phyloP scores from a whole-genome alignment of 768 basidiomycete genomes.

The Russula vinacea region DNA sequence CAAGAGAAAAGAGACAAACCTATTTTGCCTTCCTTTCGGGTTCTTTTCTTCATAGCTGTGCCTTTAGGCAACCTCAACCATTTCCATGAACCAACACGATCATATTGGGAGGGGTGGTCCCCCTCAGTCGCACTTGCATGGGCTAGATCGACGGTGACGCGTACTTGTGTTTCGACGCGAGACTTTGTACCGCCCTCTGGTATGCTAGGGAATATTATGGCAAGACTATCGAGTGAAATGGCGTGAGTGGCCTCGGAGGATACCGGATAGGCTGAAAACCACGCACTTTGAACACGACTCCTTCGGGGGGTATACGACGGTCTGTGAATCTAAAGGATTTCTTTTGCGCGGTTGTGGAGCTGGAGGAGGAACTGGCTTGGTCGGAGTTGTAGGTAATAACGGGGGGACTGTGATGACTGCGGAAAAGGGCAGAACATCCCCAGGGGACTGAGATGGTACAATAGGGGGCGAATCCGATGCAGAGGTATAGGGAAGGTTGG shows the following conservation, averaged over 20 bases:
- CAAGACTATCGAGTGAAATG: conserved; percentile 47
- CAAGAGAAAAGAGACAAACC: conserved; percentile 44
- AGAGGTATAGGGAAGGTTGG: conserved; percentile 6
- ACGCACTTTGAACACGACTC: conserved; percentile 75
- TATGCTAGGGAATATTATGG: conserved; percentile 80
- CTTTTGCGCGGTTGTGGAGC: conserved; percentile 54
- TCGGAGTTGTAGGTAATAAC: conserved; percentile 44
- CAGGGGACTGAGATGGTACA: conserved; percentile 1
- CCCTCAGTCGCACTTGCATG: conserved; percentile 57
- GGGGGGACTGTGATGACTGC: conserved; percentile 24
- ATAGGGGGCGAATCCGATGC: not conserved
- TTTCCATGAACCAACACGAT: conserved; percentile 86
- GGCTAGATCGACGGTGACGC: conserved; percentile 76
- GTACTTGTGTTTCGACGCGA: conserved; percentile 92
- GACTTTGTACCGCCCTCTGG: conserved; percentile 84
- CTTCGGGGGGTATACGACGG: conserved; percentile 66
- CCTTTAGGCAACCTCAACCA: conserved; percentile 79
- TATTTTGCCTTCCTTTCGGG: conserved; percentile 80
- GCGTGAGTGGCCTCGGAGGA: not conserved
- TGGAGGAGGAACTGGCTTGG: conserved; percentile 67
- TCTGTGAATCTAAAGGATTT: conserved; percentile 51
- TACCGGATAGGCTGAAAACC: not conserved
- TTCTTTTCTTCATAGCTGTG: conserved; percentile 79
- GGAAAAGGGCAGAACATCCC: not conserved
- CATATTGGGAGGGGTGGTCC: conserved; percentile 58